Evolutionary conservation across 2,329 filamentous ascomycete species (phyloP).

Genomic region (Colletotrichum sp.): DNA sequence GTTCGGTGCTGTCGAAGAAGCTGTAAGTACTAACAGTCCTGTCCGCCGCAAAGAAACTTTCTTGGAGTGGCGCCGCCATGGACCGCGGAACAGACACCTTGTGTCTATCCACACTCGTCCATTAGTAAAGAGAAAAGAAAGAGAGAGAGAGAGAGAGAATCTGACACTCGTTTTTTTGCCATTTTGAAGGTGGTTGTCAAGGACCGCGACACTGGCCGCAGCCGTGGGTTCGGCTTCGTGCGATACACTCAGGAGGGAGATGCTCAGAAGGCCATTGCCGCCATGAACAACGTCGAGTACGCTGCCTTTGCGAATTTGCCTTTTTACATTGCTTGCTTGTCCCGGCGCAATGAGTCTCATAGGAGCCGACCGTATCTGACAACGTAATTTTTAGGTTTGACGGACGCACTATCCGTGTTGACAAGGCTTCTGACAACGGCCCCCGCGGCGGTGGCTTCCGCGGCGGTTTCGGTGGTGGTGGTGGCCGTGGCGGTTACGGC

Average conservation of each 20-base stretch:
- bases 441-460: conserved; percentile 63
- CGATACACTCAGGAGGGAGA: conserved; percentile 80
- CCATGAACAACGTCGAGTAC: conserved; percentile 92
- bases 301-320: conserved; percentile 35
- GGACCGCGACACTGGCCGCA: conserved; percentile 94
- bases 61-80: neutral
- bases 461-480: conserved; percentile 41
- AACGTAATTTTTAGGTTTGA: conserved; percentile 72
- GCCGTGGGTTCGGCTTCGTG: conserved; percentile 97
- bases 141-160: conserved; percentile 7
- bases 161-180: conserved; percentile 22
- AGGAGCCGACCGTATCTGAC: neutral
- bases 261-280: conserved; percentile 76
- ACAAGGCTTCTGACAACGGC: conserved; percentile 88
- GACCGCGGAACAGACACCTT: neutral
- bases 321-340: conserved; percentile 23
- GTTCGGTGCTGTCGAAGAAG: conserved; percentile 91
- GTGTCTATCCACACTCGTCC: neutral
- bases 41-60: conserved; percentile 9
- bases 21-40: conserved; percentile 67
- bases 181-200: conserved; percentile 85
- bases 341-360: conserved; percentile 17
- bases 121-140: neutral
- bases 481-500: conserved; percentile 35
- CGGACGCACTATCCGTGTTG: conserved; percentile 91